Evolutionary conservation across 345 rosid species (phyloP).

Genomic region (Eucalyptus pauciflora): DNA sequence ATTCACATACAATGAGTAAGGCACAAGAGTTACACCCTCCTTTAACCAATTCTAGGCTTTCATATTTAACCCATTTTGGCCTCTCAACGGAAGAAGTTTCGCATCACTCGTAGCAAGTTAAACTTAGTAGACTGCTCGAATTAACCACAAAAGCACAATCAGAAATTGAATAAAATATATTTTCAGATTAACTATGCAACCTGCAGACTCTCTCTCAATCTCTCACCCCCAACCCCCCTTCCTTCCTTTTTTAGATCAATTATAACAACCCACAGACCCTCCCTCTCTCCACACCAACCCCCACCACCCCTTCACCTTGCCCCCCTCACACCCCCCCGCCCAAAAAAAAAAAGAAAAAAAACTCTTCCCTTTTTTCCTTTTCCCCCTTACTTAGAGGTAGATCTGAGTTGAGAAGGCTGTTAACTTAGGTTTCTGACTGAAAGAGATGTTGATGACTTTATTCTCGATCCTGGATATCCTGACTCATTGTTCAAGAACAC

Average conservation of each 20-base stretch:
- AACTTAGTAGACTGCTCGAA: not conserved
- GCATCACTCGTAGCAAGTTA: not conserved
- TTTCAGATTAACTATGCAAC: not conserved
- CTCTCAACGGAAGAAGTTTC: not conserved
- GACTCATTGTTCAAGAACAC: not conserved
- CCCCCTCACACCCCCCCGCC: not conserved
- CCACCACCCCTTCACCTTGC: not conserved
- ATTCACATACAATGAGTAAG: not conserved
- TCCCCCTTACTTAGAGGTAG: not conserved
- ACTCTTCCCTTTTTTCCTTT: not conserved
- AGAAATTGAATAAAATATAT: not conserved
- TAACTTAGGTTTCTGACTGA: not conserved
- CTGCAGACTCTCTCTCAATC: not conserved
- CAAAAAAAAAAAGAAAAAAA: no score
- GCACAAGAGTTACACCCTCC: not conserved
- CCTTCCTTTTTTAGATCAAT: not conserved
- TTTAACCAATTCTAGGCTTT: not conserved
- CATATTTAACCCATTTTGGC: not conserved
- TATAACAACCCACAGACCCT: not conserved
- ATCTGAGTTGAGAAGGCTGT: not conserved
- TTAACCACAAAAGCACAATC: not conserved
- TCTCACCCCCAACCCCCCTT: not conserved
- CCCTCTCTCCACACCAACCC: not conserved
- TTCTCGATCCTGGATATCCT: not conserved
- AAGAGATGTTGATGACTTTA: not conserved